Conservation (phyloP, 1,139 yeast genomes). For the Suhomyces ambrosiae region DNA sequence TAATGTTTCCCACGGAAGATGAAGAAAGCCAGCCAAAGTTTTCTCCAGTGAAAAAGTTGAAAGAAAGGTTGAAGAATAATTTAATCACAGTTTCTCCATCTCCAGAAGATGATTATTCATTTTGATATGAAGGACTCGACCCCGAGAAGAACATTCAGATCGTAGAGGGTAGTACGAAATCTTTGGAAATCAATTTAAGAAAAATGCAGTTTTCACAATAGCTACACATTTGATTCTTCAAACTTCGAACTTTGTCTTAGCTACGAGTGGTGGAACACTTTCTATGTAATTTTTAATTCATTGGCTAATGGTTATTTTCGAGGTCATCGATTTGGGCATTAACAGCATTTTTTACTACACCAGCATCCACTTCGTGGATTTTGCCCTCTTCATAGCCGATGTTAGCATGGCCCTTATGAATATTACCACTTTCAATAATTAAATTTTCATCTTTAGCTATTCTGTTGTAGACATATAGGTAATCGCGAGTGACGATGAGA, state of each 20-base stretch:
- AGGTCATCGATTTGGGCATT: constrained; percentile 16
- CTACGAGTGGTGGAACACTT: no score
- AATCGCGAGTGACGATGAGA: constrained; percentile 28
- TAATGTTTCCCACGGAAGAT: constrained; percentile 39
- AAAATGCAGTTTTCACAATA: no score
- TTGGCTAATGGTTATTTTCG: constrained; percentile 8
- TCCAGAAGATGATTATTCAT: constrained; percentile 9
- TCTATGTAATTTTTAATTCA: not conserved
- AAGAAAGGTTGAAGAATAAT: constrained; percentile 24
- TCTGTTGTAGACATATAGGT: constrained; percentile 35
- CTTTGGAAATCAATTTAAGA: not conserved
- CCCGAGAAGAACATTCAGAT: no score
- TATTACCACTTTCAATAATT: constrained; percentile 2
- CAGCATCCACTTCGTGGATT: constrained; percentile 13
- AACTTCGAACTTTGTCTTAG: no score
- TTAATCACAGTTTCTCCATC: constrained; percentile 12
- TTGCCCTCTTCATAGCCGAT: constrained; percentile 5
- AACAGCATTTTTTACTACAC: constrained; percentile 12
- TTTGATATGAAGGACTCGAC: constrained; percentile 1
- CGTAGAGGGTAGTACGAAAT: not conserved
- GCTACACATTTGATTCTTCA: no score
- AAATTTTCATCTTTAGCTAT: constrained; percentile 16
- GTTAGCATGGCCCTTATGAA: not conserved
- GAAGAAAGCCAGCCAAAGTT: constrained; percentile 31
- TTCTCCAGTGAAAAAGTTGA: constrained; percentile 36